phyloP scores from a whole-genome alignment of 495 filamentous ascomycete species.

The Elasticomyces elasticus region DNA sequence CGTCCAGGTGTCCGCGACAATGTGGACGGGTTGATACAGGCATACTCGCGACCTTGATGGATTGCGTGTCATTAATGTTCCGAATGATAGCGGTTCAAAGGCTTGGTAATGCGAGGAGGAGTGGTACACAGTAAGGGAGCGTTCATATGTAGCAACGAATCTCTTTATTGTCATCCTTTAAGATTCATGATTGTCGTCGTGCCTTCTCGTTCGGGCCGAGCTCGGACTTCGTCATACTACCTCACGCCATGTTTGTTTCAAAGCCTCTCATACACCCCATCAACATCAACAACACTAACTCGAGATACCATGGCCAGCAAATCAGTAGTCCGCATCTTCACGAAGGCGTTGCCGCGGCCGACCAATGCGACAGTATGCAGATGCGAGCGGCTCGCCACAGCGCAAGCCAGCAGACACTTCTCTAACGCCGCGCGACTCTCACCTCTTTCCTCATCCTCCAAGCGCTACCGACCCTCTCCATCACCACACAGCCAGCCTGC shows the following conservation, averaged over 20 bases:
- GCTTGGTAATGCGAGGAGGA: too few species aligned
- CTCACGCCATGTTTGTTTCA: too few species aligned
- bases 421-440: conserved; percentile 10
- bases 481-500: conserved; percentile 1
- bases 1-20: too few species aligned
- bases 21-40: not conserved
- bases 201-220: not conserved
- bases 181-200: not conserved
- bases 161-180: too few species aligned
- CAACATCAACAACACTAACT: not conserved
- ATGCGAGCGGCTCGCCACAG: conserved; percentile 15
- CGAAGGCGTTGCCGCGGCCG: conserved; percentile 13
- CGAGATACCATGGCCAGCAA: conserved; percentile 13
- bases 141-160: too few species aligned
- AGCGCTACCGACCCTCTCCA: conserved; percentile 11
- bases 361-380: not conserved
- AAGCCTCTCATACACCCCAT: not conserved
- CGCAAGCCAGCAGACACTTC: conserved; percentile 1
- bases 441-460: conserved; percentile 9
- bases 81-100: too few species aligned
- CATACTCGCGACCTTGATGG: too few species aligned
- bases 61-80: too few species aligned
- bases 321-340: conserved; percentile 13
- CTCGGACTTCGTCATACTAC: too few species aligned
- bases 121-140: too few species aligned